A percentile compares a stretch with the other conserved stretches of the same genome.
phyloP scores from a whole-genome alignment of 352 stramenopile genomes.

The Globisporangium emineosum region DNA sequence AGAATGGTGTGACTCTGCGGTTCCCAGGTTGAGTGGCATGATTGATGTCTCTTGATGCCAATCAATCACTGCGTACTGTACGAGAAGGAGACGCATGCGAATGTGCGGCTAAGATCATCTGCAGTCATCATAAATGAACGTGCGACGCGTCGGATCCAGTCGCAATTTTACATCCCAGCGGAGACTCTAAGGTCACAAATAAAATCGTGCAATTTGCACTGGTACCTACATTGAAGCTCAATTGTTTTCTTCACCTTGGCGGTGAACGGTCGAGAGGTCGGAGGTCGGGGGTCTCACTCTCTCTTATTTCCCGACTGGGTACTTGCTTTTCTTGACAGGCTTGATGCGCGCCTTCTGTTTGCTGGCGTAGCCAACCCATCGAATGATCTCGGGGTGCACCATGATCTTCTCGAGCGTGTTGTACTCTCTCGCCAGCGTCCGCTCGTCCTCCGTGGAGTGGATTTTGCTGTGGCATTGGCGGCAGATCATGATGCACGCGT shows the following conservation, averaged over 20 bases:
- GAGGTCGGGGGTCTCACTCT: background rate
- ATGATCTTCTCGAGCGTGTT: slow-evolving; percentile 93
- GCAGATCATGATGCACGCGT: slow-evolving; percentile 89
- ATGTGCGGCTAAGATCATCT: background rate
- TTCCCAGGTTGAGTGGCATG: background rate
- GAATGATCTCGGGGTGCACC: slow-evolving; percentile 77
- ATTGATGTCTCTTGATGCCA: background rate
- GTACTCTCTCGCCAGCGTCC: slow-evolving; percentile 87
- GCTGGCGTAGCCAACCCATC: slow-evolving; percentile 87
- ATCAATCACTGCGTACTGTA: background rate
- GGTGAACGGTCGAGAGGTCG: background rate
- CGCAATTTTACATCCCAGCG: no score
- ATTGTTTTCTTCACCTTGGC: background rate
- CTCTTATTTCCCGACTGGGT: slow-evolving; percentile 37
- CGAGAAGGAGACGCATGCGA: background rate
- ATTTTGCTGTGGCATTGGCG: slow-evolving; percentile 91
- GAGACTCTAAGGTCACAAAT: no score
- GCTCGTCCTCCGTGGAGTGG: slow-evolving; percentile 88
- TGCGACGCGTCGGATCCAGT: background rate
- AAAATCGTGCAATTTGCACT: background rate
- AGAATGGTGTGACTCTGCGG: background rate
- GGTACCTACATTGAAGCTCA: background rate
- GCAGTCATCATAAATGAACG: background rate
- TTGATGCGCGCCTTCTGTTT: slow-evolving; percentile 85
- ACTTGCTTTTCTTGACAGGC: slow-evolving; percentile 58